A percentile compares a stretch with the other conserved stretches of the same genome.
Evolutionary conservation across 306 rosid genomes (phyloP).

Genomic region (Pyrus betulifolia): DNA sequence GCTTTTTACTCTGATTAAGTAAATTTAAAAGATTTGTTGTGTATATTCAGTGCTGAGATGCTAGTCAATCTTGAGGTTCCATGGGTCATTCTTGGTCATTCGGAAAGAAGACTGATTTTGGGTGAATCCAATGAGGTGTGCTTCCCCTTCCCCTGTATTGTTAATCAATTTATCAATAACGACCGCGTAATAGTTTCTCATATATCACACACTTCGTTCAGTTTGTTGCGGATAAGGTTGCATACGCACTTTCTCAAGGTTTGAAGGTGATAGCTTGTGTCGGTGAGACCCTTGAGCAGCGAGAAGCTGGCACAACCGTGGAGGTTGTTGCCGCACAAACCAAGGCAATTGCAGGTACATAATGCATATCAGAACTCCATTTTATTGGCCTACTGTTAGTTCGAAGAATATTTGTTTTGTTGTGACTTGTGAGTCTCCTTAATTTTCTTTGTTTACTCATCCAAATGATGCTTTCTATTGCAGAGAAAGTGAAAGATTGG

Average conservation of each 20-base stretch:
- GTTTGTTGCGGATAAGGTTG: constrained; percentile 80
- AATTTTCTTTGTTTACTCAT: neutral
- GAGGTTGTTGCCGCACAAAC: constrained; percentile 77
- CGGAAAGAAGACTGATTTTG: constrained; percentile 64
- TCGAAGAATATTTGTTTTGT: neutral
- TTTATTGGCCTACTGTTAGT: neutral
- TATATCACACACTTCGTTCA: constrained; percentile 14
- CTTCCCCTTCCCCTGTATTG: neutral
- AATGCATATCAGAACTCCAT: constrained; percentile 8
- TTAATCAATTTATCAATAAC: neutral
- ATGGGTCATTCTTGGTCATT: constrained; percentile 80
- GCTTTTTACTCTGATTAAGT: too few species aligned
- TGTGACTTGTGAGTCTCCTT: neutral
- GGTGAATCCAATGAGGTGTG: constrained; percentile 69
- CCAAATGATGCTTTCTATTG: constrained; percentile 19
- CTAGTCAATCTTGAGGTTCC: constrained; percentile 67
- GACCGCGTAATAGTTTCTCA: neutral
- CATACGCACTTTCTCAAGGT: constrained; percentile 70
- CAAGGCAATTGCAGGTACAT: constrained; percentile 72
- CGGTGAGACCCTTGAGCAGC: constrained; percentile 87
- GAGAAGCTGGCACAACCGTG: constrained; percentile 60
- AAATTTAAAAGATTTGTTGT: neutral
- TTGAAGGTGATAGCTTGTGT: constrained; percentile 86
- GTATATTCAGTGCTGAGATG: constrained; percentile 58
- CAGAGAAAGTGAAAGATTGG: constrained; percentile 49